A percentile compares a stretch with the other conserved stretches of the same genome.
Evolutionary conservation across 1,284 basidiomycete genomes (phyloP).

Genomic region (Heterobasidion parviporum): DNA sequence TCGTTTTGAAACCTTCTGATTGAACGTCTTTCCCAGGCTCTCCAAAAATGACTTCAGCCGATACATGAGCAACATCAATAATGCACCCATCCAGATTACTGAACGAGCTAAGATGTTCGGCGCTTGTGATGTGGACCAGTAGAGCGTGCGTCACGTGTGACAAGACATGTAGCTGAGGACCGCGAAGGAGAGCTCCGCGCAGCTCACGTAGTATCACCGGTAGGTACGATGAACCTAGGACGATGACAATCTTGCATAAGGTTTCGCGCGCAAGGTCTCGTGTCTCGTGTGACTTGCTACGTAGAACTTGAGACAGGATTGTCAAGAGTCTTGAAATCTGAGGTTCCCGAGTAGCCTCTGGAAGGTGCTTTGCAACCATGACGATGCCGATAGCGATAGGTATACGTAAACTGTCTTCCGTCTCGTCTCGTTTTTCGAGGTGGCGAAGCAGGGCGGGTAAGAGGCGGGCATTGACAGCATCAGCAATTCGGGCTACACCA

Average conservation of each 20-base stretch:
- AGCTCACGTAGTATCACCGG: conserved; percentile 75
- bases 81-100: conserved; percentile 72
- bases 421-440: conserved; percentile 77
- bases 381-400: conserved; percentile 88
- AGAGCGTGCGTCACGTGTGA: conserved; percentile 83
- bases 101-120: conserved; percentile 46
- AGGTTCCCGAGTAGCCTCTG: conserved; percentile 53
- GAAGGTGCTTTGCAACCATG: conserved; percentile 79
- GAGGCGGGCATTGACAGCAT: conserved; percentile 70
- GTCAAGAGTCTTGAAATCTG: conserved; percentile 81
- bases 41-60: conserved; percentile 92
- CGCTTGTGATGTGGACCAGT: conserved; percentile 70
- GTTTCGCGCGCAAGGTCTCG: conserved; percentile 85
- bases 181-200: conserved; percentile 76
- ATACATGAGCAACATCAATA: conserved; percentile 70
- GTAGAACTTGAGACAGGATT: conserved; percentile 80
- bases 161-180: conserved; percentile 91
- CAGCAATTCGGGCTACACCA: conserved; percentile 45
- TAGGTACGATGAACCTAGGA: conserved; percentile 72
- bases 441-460: conserved; percentile 74
- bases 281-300: conserved; percentile 91
- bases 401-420: conserved; percentile 79
- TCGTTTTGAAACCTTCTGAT: conserved; percentile 90
- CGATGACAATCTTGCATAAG: conserved; percentile 73
- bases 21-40: conserved; percentile 88